Percentiles rank a stretch among this genome's conserved stretches.
These are phyloP conservation scores for Forsythia suspensa DNA, from an alignment of 257 asterid genomes.

Conservation along the genomic window DNA sequence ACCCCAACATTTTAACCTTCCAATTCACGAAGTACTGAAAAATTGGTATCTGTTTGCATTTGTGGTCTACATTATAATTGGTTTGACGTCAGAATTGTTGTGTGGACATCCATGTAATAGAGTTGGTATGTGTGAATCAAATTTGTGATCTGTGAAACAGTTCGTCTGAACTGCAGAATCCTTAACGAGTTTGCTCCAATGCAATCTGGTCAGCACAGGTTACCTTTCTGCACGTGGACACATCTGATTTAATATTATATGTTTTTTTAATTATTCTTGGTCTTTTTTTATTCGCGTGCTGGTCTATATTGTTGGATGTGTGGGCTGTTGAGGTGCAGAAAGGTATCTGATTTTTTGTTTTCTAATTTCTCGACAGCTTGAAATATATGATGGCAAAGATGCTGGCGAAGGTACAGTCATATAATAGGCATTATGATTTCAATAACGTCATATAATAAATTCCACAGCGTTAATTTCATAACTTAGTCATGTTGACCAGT, in stretches of 20 bases:
- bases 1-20: not conserved
- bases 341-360: slow-evolving; percentile 28
- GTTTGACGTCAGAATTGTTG: not conserved
- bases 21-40: not conserved
- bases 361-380: slow-evolving; percentile 57
- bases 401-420: slow-evolving; percentile 65
- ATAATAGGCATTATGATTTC: not conserved
- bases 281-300: not conserved
- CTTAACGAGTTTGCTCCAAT: not conserved
- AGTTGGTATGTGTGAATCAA: not conserved
- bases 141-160: not conserved
- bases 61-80: not conserved
- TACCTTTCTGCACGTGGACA: not conserved
- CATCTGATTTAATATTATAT: not conserved
- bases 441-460: not conserved
- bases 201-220: not conserved
- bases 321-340: slow-evolving; percentile 3
- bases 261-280: not conserved
- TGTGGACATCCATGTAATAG: not conserved
- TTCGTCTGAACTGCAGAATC: no score
- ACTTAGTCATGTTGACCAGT: not conserved
- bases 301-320: not conserved
- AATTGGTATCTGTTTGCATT: not conserved
- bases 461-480: no score
- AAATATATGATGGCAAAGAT: slow-evolving; percentile 82